Evolutionary conservation across 257 asterid genomes (phyloP), one percentile per base, ranked within the genome.

Genomic region (Agastache rugosa): DNA sequence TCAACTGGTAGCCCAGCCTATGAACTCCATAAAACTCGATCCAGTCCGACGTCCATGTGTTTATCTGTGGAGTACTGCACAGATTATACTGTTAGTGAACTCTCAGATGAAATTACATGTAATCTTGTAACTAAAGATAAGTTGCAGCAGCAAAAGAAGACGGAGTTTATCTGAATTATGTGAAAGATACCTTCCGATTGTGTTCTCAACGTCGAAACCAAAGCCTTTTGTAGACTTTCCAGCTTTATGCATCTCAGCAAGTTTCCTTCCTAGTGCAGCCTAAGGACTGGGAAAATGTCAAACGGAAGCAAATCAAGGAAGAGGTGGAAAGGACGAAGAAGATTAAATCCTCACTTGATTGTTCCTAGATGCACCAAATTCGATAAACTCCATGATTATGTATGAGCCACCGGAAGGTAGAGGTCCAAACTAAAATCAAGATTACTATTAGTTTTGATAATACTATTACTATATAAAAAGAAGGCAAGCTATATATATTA

Each of bases 221-320:
- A 84, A 94, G 8, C 97, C 99, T 63, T 90, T 92, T 34, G 73
- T 79, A 5, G 92, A 90, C 75, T 86, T 92, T 47, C 86, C 96
- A 6, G 87, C 91, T 80, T 86, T 94, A 82, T 94, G 97, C 98
- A 94, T 94, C 84, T 90, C 97, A 73, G 95, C 98, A 27, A 94
- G 97, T 88, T 90, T 94, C 91, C 96, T 87, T 78, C 98, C 98
- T 83, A 94, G 85, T 77, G 75, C 88, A 81, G 95, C 88, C 98
- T 94, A 86, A 72, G 83, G 78, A 78, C 83, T 79, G 86, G 80
- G 48, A 73, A 84, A 77, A 79, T 74, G 80, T 81, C 78, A 76
- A 67, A 72, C 19, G 61, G 60, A 58, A 35, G 75, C 20, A 73
- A 63, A 50, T 10, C 51, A 54, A 56, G 29, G 22, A 3, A 27